phyloP scores from a whole-genome alignment of 2,329 filamentous ascomycete species.

The Colletotrichum higginsianum region DNA sequence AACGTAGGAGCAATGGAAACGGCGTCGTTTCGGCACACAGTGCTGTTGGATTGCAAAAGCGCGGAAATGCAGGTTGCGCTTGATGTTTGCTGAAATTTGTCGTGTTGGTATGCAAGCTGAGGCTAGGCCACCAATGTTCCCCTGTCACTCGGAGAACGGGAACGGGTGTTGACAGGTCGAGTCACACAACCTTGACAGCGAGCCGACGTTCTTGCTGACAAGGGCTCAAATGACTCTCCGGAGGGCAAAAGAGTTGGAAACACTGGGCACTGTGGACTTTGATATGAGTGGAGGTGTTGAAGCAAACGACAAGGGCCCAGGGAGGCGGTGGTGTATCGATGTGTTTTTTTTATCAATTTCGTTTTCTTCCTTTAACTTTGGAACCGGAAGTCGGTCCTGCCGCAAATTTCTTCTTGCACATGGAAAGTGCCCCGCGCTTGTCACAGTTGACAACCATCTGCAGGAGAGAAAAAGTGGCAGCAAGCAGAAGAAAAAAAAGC shows the following conservation, averaged over 20 bases:
- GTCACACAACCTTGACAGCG: slow-evolving; percentile 29
- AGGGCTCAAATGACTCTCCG: slow-evolving; percentile 5
- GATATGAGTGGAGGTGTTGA: slow-evolving; percentile 2
- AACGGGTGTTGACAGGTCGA: slow-evolving; percentile 30
- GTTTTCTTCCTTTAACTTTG: background rate
- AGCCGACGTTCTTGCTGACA: slow-evolving; percentile 13
- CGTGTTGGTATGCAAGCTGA: slow-evolving; percentile 39
- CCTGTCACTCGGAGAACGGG: slow-evolving; percentile 28
- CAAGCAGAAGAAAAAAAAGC: slow-evolving; percentile 22
- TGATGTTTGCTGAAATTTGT: slow-evolving; percentile 23
- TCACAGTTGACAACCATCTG: slow-evolving; percentile 28
- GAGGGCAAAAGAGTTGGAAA: background rate
- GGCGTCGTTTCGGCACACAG: slow-evolving; percentile 12
- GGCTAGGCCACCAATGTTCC: slow-evolving; percentile 21
- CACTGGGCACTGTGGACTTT: background rate
- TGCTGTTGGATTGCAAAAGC: background rate
- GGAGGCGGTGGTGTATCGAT: background rate
- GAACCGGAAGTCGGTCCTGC: slow-evolving; percentile 6
- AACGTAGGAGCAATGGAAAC: slow-evolving; percentile 15
- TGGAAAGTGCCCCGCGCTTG: slow-evolving; percentile 24
- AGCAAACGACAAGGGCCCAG: background rate
- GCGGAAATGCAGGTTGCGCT: slow-evolving; percentile 31
- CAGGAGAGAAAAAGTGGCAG: slow-evolving; percentile 10
- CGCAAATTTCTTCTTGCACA: slow-evolving; percentile 23
- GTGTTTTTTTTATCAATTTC: background rate